Evolutionary conservation across 306 rosid genomes (phyloP).

Genomic region (Gillenia trifoliata): DNA sequence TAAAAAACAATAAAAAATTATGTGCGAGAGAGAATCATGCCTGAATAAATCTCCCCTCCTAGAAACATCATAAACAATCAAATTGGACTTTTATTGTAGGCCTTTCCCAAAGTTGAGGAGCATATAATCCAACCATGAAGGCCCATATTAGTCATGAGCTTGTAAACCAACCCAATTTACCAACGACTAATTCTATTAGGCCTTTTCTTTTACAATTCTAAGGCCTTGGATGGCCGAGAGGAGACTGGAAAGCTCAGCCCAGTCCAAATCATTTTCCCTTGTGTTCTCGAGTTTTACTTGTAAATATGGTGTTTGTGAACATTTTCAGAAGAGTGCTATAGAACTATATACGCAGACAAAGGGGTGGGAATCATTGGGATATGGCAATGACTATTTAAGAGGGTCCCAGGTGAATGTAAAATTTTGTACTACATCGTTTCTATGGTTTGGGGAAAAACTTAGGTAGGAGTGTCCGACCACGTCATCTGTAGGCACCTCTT

Average conservation of each 20-base stretch:
- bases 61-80: background rate
- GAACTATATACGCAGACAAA: background rate
- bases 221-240: too few relatives aligned
- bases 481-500: too few relatives aligned
- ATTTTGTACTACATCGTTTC: background rate
- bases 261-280: background rate
- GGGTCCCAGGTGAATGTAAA: background rate
- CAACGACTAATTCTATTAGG: background rate
- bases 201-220: too few relatives aligned
- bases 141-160: background rate
- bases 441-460: background rate
- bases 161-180: background rate
- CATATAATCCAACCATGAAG: background rate
- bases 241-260: background rate
- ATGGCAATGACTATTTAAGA: background rate
- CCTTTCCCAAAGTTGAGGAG: background rate
- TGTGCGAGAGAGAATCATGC: too few relatives aligned
- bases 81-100: background rate
- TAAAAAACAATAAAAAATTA: too few relatives aligned
- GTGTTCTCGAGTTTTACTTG: background rate
- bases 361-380: background rate
- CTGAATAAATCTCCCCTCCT: too few relatives aligned
- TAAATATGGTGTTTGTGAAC: background rate
- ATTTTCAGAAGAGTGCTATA: too few relatives aligned
- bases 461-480: too few relatives aligned